A percentile compares a stretch with the other conserved stretches of the same genome.
Evolutionary conservation across 1,284 basidiomycete genomes (phyloP).

Genomic region (Ustilago trichophora): DNA sequence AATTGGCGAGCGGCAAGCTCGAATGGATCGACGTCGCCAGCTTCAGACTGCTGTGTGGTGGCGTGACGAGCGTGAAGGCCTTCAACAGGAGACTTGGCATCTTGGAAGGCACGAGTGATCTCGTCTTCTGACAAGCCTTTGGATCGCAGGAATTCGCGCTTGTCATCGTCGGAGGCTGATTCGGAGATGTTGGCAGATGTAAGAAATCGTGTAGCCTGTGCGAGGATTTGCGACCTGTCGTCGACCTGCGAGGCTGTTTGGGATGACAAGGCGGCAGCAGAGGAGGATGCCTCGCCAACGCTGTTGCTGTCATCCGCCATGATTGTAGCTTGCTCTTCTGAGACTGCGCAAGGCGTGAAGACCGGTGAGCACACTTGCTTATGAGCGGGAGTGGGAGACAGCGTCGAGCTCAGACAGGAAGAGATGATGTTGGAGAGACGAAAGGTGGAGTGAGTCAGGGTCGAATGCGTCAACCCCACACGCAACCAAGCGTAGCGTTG

Average conservation of each 20-base stretch:
- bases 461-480: too few species aligned
- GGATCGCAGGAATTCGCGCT: constrained; percentile 53
- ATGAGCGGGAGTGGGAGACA: too few species aligned
- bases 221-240: constrained; percentile 43
- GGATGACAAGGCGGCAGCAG: not conserved
- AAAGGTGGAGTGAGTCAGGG: not conserved
- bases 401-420: too few species aligned
- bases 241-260: not conserved
- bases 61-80: constrained; percentile 3
- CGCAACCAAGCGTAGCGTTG: too few species aligned
- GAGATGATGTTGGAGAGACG: not conserved
- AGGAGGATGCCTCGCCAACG: constrained; percentile 1
- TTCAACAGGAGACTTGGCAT: constrained; percentile 50
- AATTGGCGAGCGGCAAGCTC: constrained; percentile 51
- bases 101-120: constrained; percentile 52
- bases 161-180: constrained; percentile 29
- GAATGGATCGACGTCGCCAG: constrained; percentile 33
- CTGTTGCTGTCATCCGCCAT: constrained; percentile 28
- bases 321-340: too few species aligned
- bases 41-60: not conserved
- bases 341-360: too few species aligned
- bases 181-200: constrained; percentile 50
- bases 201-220: constrained; percentile 62
- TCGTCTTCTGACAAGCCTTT: constrained; percentile 58
- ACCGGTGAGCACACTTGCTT: too few species aligned